Base-by-base conservation (phyloP, 768 basidiomycete species). In the Udeniomyces megalosporus region DNA sequence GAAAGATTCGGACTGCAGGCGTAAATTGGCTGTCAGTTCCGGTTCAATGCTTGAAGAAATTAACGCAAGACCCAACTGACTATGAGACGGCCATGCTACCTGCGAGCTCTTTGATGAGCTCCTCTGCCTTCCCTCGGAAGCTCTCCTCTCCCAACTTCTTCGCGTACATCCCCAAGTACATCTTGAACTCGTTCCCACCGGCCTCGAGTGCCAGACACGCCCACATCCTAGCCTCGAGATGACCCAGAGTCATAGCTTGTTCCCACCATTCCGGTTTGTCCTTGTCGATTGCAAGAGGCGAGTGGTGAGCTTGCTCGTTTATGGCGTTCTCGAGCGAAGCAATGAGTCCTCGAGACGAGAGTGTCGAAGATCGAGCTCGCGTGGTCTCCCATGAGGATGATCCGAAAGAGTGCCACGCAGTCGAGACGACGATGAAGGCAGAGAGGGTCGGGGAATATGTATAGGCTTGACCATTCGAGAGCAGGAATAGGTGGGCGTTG, bases 71-170 rank as follows among this genome's bases (percentile, higher is more conserved):
- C 1, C 1, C 32, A 91, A 83, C 57, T 55, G 42, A 56, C 61
- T 34, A 50, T 31, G 49, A 44, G 4, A 10, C 10, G n/a, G 22
- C 42, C 45, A 44, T 28, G 24, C 31, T 24, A 0, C 54, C 61
- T 12, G 55, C 61, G 34, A 97, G 77, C 66, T 96, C 95, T 72
- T 81, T 84, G 54, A 93, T 80, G 60, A 99, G 73, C 72, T 97
- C 93, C 71, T 95, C 92, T 20, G 83, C 91, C 72, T 92, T 90
- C 42, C 77, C 84, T 65, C 81, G 77, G 71, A 89, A 90, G 0
- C 86, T 90, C 71, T 93, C 90, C 66, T 95, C 88, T 38, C 85
- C 88, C 46, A 97, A 77, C 74, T 81, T 83, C 76, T 81, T 85
- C 42, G 88, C 84, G 71, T 95, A 96, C 67, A 81, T 67, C 59